Base-by-base conservation (phyloP, 495 filamentous ascomycete genomes). In the Penicillium atrosanguineum region DNA sequence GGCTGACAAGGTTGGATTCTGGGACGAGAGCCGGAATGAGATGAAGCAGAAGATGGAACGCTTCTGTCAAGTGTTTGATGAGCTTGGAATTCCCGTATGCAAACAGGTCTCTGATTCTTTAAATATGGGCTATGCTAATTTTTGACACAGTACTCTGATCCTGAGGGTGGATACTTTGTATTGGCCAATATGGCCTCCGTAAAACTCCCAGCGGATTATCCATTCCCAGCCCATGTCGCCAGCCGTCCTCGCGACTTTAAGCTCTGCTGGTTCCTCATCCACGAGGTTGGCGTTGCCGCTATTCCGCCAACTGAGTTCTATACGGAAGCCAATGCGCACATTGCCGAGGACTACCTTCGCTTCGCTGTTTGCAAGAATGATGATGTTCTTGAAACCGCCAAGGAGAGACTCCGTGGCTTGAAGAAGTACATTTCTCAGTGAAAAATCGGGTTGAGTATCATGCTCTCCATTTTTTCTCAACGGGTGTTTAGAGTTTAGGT, bases 341-440 rank as follows among this genome's bases (percentile, higher is more conserved):
- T 96, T 60, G 94, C 85, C 4, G 89, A 96, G 79, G 87, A 97
- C 64, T 98, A 92, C 68, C 74, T 98, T 57, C 76, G 94, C 37
- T 98, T 98, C 72, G 94, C 94, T 3, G 93, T 98, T 9, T 98
- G 94, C 73, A 98, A 98, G 81, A 80, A 95, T 20, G 92, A 98
- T 65, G 81, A 90, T 34, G 83, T 98, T 12, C 71, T 98, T 9
- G 91, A 96, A 71, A 83, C 78, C 40, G 94, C 94, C 2, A 96
- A 96, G 79, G 89, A 95, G 69, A 78, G 91, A 61, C 68, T 98
- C 59, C 79, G 91, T 53, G 90, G 86, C 18, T 64, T 98, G 78
- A 96, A 85, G 80, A 87, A 87, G 74, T 95, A 87, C 64, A 90
- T 87, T 52, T 54, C 52, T 21, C 55, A 69, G 60, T 69, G 52